Evolutionary conservation across 371 early-diverging fungal species (phyloP).

Genomic region (Mortierella sp.): DNA sequence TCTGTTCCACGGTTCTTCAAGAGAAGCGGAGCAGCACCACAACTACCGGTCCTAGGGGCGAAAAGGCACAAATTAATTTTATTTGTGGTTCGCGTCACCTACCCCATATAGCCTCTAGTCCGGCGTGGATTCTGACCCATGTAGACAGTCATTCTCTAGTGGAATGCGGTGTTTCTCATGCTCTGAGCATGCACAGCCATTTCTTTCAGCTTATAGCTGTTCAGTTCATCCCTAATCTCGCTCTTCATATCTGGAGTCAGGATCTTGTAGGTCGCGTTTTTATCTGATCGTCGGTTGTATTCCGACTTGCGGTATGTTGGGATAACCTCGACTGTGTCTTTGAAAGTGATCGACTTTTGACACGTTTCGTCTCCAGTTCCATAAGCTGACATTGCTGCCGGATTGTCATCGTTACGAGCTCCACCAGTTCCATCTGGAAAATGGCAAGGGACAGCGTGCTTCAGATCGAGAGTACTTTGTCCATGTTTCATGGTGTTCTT

Average conservation of each 20-base stretch:
- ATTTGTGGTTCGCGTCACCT: too few relatives aligned
- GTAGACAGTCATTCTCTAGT: conserved; percentile 9
- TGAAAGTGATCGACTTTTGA: conserved; percentile 19
- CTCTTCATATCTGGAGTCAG: conserved; percentile 72
- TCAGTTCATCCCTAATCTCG: conserved; percentile 72
- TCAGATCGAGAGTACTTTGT: too few relatives aligned
- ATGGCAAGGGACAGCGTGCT: too few relatives aligned
- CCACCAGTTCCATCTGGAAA: too few relatives aligned
- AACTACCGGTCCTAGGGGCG: conserved; percentile 5
- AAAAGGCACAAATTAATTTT: conserved; percentile 42
- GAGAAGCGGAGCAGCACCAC: not conserved
- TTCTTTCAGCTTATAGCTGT: conserved; percentile 71
- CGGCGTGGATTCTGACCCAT: not conserved
- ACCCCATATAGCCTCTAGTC: too few relatives aligned
- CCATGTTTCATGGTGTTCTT: too few relatives aligned
- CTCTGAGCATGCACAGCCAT: conserved; percentile 74
- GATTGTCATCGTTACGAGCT: too few relatives aligned
- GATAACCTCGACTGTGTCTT: conserved; percentile 63
- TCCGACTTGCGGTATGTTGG: conserved; percentile 70
- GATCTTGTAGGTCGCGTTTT: conserved; percentile 69
- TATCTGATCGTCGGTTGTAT: conserved; percentile 71
- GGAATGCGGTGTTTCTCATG: conserved; percentile 56
- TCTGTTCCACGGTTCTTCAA: not conserved
- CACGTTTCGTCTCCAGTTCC: not conserved
- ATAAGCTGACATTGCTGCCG: not conserved